Percentiles rank a stretch among this genome's conserved stretches.
phyloP scores from a whole-genome alignment of 352 stramenopile species.

The Pythium periplocum region DNA sequence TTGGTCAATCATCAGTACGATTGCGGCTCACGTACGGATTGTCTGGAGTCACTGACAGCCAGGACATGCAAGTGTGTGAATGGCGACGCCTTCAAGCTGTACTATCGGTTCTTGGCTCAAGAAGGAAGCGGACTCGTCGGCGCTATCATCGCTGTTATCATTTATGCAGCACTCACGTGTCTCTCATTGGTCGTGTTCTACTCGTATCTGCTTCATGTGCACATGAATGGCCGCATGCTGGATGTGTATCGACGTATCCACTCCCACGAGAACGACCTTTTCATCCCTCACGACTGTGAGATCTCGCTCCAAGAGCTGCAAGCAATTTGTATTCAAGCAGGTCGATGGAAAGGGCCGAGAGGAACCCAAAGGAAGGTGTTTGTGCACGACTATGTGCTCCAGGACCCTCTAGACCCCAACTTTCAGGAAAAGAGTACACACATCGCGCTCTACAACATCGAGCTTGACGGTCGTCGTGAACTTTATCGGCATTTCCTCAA shows the following conservation, averaged over 20 bases:
- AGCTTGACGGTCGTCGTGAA: constrained; percentile 42
- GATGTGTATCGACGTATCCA: constrained; percentile 83
- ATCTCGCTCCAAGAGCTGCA: constrained; percentile 69
- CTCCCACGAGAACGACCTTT: constrained; percentile 64
- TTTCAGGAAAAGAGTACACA: constrained; percentile 73
- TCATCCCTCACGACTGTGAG: constrained; percentile 88
- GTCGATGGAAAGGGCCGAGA: constrained; percentile 52
- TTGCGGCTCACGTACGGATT: constrained; percentile 44
- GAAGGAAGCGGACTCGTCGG: constrained; percentile 80
- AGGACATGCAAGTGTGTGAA: constrained; percentile 55
- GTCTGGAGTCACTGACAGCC: constrained; percentile 30
- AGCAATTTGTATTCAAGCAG: constrained; percentile 51
- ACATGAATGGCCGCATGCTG: constrained; percentile 89
- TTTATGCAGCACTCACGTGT: constrained; percentile 64
- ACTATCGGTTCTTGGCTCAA: constrained; percentile 59
- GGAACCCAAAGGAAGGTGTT: constrained; percentile 70
- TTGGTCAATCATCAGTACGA: constrained; percentile 69
- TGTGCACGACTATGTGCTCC: constrained; percentile 76
- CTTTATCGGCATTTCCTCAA: constrained; percentile 88
- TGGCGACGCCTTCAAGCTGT: constrained; percentile 89
- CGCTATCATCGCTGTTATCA: constrained; percentile 67
- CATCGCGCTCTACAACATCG: constrained; percentile 77
- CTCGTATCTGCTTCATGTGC: constrained; percentile 77
- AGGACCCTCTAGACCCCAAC: constrained; percentile 54
- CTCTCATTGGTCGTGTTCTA: constrained; percentile 56